Conservation (phyloP, 2,329 filamentous ascomycete species). For the Trichoderma guizhouense region DNA sequence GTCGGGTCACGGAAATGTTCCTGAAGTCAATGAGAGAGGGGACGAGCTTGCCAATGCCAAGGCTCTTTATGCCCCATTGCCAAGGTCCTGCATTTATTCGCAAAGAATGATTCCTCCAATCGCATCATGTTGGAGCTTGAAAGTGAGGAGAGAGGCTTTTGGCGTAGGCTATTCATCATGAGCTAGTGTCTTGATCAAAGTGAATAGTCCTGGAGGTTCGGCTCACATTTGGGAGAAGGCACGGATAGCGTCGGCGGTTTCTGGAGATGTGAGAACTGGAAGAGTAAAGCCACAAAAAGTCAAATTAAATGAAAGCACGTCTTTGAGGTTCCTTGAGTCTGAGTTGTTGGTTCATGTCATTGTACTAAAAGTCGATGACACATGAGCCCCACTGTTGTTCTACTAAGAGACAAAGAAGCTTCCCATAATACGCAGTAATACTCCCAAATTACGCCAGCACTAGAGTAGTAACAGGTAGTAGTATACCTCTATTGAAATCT, state of each 20-base stretch:
- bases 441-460: background rate
- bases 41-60: background rate
- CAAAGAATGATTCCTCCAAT: constrained; percentile 14
- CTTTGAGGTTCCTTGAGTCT: background rate
- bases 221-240: background rate
- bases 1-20: background rate
- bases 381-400: background rate
- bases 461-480: background rate
- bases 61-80: background rate
- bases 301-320: background rate
- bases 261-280: background rate
- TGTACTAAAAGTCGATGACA: background rate
- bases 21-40: background rate
- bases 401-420: background rate
- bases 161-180: background rate
- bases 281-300: background rate
- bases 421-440: background rate
- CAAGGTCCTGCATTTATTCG: background rate
- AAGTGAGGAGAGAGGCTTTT: background rate
- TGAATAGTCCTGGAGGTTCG: background rate
- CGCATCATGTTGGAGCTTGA: background rate
- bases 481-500: background rate
- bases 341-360: background rate
- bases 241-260: background rate
- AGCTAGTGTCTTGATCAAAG: background rate